phyloP scores from a whole-genome alignment of 108 stramenopile species.

The Halocafeteria seosinensis region DNA sequence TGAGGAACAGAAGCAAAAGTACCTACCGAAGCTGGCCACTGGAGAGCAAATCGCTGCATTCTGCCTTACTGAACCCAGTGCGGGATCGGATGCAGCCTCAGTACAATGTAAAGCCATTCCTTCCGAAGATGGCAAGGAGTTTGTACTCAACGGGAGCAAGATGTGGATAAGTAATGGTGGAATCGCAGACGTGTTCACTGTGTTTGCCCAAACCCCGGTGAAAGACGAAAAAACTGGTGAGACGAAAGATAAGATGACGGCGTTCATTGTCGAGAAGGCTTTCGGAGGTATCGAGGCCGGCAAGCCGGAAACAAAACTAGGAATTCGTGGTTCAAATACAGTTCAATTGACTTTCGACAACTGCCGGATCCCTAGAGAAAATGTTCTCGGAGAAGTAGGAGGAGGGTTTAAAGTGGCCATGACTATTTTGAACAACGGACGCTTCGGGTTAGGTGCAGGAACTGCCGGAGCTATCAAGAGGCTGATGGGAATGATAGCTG shows the following conservation, averaged over 20 bases:
- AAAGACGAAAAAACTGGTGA: conserved; percentile 7
- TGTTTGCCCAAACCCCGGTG: conserved; percentile 19
- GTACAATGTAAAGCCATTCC: conserved; percentile 12
- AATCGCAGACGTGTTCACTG: conserved; percentile 17
- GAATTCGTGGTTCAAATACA: conserved; percentile 22
- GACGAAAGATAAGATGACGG: conserved; percentile 18
- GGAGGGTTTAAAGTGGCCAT: conserved; percentile 29
- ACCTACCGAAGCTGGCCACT: conserved; percentile 9
- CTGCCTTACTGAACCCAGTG: conserved; percentile 20
- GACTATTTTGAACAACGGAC: conserved; percentile 21
- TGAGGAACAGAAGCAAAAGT: conserved; percentile 11
- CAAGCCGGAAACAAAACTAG: conserved; percentile 17
- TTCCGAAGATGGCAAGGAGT: conserved; percentile 34
- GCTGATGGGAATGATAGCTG: conserved; percentile 3
- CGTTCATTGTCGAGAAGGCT: conserved; percentile 25
- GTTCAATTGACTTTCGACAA: conserved; percentile 19
- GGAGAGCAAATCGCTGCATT: conserved; percentile 18
- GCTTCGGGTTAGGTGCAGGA: conserved; percentile 19
- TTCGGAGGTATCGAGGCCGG: conserved; percentile 28
- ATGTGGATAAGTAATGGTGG: conserved; percentile 27
- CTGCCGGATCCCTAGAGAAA: conserved; percentile 21
- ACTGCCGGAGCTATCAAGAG: conserved; percentile 20
- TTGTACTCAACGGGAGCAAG: conserved; percentile 31
- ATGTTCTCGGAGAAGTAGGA: conserved; percentile 22
- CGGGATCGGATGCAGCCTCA: conserved; percentile 19